Conservation (phyloP, 345 rosid species). For the Eucalyptus fibrosa region DNA sequence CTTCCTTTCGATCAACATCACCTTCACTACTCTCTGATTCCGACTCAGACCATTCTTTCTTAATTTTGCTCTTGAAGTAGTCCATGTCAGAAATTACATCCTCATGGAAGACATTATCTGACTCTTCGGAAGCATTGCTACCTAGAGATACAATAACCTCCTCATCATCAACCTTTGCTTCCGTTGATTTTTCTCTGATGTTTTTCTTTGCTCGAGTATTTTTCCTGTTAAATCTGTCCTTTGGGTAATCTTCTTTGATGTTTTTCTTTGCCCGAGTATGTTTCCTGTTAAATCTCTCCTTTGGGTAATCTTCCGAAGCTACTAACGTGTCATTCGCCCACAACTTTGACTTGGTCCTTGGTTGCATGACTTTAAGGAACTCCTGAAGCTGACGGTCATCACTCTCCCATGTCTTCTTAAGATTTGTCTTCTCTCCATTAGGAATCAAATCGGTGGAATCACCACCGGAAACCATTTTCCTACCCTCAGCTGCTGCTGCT, state of each 20-base stretch:
- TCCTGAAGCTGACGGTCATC: constrained; percentile 47
- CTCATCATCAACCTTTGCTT: constrained; percentile 1
- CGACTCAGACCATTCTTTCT: constrained; percentile 63
- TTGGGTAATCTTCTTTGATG: not conserved
- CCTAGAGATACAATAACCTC: not conserved
- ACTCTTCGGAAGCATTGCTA: not conserved
- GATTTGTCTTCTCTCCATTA: constrained; percentile 14
- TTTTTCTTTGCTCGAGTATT: constrained; percentile 9
- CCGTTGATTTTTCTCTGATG: constrained; percentile 1
- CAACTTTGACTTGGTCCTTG: constrained; percentile 55
- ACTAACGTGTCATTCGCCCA: constrained; percentile 69
- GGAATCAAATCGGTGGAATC: not conserved
- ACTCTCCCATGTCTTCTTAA: constrained; percentile 12
- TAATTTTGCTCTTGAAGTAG: constrained; percentile 80
- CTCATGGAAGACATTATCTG: constrained; percentile 5
- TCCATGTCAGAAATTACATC: constrained; percentile 74
- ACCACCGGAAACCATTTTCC: not conserved
- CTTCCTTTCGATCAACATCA: constrained; percentile 3
- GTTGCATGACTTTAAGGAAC: constrained; percentile 81
- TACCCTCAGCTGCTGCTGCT: constrained; percentile 6
- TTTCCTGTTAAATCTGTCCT: constrained; percentile 1
- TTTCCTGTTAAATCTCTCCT: not conserved
- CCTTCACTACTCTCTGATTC: constrained; percentile 49
- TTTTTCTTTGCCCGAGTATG: no score
- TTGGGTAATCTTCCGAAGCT: constrained; percentile 12